Base-by-base conservation (phyloP, 2,329 filamentous ascomycete species). In the Alternaria conjuncta region DNA sequence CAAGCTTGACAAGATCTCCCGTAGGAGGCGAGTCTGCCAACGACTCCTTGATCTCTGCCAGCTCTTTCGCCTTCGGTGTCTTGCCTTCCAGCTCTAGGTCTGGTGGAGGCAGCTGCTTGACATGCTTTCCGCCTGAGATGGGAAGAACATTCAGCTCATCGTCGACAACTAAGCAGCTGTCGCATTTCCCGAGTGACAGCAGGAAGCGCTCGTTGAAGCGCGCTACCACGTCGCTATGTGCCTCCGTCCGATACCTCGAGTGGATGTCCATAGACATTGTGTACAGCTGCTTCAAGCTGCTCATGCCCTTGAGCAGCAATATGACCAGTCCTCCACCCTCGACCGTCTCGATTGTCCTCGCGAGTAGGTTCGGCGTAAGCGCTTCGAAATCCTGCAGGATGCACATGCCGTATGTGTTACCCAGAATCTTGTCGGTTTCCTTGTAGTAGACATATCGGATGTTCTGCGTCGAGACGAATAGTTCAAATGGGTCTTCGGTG, bases 391-490 rank as follows among this genome's bases (percentile, higher is more conserved):
- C 96, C 81, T 99, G 96, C 71, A 99, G 83, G 69, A 99, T 97
- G 80, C 94, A 97, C 93, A 97, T 97, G 78, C 95, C 95, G 78
- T 96, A 99, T 46, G 96, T 99, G 80, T 98, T 97, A 79, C 96
- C 96, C 60, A 98, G 83, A 77, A 99, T 97, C 86, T 97, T 98
- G 76, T 99, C 96, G 26, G 96, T 98, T 84, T 99, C 96, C 83
- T 99, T 99, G 86, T 99, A 99, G 86, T 97, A 99, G 61, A 96
- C 93, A 87, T 99, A 99, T 81, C 96, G 92, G 79, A 99, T 97
- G 81, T 97, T 94, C 84, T 98, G 92, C 61, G 97, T 89, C 62
- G 94, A 96, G 73, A 98, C 91, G 82, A 98, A 99, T 58, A 98
- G 88, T 83, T 99, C 96, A 84, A 99, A 99, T 0, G 96, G 92